These are phyloP conservation scores for Trypanosoma platydactyli DNA, from an alignment of 208 protist genomes.

Conservation along the genomic window DNA sequence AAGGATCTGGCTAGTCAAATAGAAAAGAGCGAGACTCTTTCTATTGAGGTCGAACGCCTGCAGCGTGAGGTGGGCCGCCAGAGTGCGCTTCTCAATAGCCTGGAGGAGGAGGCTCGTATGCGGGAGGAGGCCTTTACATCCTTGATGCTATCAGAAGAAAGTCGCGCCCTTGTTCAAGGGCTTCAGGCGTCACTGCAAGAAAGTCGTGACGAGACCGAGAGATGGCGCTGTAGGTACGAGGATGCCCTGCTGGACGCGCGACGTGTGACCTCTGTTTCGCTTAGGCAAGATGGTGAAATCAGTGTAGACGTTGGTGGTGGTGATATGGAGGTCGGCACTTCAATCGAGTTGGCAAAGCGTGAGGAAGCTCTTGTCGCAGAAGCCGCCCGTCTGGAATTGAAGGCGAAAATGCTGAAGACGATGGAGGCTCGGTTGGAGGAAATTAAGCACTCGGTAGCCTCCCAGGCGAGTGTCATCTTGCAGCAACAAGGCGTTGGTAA, in stretches of 20 bases:
- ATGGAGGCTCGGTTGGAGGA: conserved; percentile 58
- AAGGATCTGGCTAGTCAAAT: conserved; percentile 51
- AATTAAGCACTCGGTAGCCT: conserved; percentile 58
- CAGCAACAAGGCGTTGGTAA: conserved; percentile 29
- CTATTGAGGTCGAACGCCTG: conserved; percentile 22
- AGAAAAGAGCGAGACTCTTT: conserved; percentile 33
- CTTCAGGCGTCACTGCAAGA: conserved; percentile 50
- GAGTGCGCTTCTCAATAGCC: conserved; percentile 32
- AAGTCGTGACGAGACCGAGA: conserved; percentile 49
- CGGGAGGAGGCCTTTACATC: conserved; percentile 66
- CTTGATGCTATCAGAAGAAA: conserved; percentile 69
- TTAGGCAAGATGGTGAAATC: conserved; percentile 13
- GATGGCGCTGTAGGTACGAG: conserved; percentile 31
- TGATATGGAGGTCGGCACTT: not conserved
- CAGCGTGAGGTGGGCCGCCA: conserved; percentile 32
- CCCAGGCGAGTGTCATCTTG: conserved; percentile 57
- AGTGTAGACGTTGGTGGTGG: conserved; percentile 4
- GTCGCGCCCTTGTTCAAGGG: conserved; percentile 47
- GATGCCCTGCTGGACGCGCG: not conserved
- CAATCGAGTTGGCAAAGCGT: conserved; percentile 31
- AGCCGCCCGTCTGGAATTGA: conserved; percentile 20
- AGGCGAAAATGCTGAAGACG: conserved; percentile 39
- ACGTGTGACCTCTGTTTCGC: not conserved
- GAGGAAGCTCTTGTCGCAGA: conserved; percentile 28
- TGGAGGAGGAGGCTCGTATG: conserved; percentile 61